phyloP scores from a whole-genome alignment of 2,329 filamentous ascomycete species.

The Aquanectria penicillioides region DNA sequence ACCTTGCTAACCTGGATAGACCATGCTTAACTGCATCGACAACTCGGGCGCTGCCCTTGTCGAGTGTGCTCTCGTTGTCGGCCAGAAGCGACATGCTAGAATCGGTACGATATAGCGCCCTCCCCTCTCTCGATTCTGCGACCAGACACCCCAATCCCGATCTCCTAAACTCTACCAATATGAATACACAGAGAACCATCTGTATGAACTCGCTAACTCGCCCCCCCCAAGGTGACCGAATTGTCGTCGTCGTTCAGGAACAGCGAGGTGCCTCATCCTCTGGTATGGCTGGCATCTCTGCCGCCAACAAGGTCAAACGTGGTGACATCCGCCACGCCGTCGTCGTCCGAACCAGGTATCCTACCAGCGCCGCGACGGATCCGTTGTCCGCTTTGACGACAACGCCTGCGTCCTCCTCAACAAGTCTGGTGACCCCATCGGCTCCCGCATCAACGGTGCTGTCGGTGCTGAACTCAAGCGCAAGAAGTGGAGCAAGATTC shows the following conservation, averaged over 20 bases:
- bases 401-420: conserved; percentile 98
- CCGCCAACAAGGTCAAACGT: conserved; percentile 91
- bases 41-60: conserved; percentile 98
- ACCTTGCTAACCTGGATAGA: conserved; percentile 61
- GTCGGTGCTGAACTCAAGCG: conserved; percentile 89
- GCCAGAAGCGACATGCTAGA: conserved; percentile 86
- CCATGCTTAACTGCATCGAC: conserved; percentile 99
- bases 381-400: conserved; percentile 92
- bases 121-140: not conserved
- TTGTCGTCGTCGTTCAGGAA: conserved; percentile 97
- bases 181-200: not conserved
- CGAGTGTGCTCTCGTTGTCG: conserved; percentile 93
- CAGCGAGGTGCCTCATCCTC: conserved; percentile 83
- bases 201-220: conserved; percentile 2
- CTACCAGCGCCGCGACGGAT: conserved; percentile 89
- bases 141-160: conserved; percentile 2
- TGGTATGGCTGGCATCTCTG: conserved; percentile 75
- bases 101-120: conserved; percentile 75
- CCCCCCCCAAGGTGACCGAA: conserved; percentile 83
- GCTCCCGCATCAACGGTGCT: conserved; percentile 89
- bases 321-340: conserved; percentile 97
- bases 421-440: conserved; percentile 95
- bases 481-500: conserved; percentile 98
- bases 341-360: conserved; percentile 90
- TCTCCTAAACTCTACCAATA: not conserved